Conservation (phyloP, 2,329 filamentous ascomycete genomes). For the Albophoma yamanashiensis region DNA sequence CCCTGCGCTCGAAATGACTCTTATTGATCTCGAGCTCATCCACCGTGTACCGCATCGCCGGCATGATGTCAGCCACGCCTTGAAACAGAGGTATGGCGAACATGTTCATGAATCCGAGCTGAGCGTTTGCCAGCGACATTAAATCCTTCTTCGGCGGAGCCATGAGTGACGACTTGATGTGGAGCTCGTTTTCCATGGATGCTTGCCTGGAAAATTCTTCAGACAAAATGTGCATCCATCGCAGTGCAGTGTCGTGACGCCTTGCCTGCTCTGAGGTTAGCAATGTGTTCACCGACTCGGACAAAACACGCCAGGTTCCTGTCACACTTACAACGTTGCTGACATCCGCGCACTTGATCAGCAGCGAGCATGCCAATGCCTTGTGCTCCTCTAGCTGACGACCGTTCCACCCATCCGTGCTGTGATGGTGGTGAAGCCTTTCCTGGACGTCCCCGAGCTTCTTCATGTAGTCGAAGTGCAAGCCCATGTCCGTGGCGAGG, state of each 20-base stretch:
- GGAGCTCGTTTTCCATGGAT: slow-evolving; percentile 78
- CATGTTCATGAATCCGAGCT: slow-evolving; percentile 93
- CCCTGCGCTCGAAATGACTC: slow-evolving; percentile 57
- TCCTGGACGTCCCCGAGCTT: slow-evolving; percentile 72
- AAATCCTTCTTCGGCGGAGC: slow-evolving; percentile 75
- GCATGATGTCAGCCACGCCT: slow-evolving; percentile 76
- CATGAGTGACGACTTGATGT: slow-evolving; percentile 80
- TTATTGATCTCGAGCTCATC: slow-evolving; percentile 74
- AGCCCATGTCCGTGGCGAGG: slow-evolving; percentile 90
- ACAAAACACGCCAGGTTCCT: background rate
- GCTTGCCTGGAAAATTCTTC: slow-evolving; percentile 92
- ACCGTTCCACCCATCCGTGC: slow-evolving; percentile 63
- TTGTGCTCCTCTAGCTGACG: slow-evolving; percentile 68
- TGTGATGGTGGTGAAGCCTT: slow-evolving; percentile 58
- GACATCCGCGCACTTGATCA: slow-evolving; percentile 98
- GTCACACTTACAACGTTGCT: slow-evolving; percentile 76
- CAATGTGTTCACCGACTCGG: too few species aligned
- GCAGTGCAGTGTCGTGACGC: slow-evolving; percentile 67
- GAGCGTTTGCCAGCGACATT: slow-evolving; percentile 72
- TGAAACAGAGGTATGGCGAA: slow-evolving; percentile 90
- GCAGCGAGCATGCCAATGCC: slow-evolving; percentile 72
- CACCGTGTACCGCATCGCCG: slow-evolving; percentile 73
- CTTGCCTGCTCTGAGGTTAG: slow-evolving; percentile 50
- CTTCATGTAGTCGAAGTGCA: slow-evolving; percentile 96
- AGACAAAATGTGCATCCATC: slow-evolving; percentile 90